Percentiles rank a stretch among this genome's conserved stretches.
Evolutionary conservation across 2,329 filamentous ascomycete genomes (phyloP).

Genomic region (Monosporascus sp.): DNA sequence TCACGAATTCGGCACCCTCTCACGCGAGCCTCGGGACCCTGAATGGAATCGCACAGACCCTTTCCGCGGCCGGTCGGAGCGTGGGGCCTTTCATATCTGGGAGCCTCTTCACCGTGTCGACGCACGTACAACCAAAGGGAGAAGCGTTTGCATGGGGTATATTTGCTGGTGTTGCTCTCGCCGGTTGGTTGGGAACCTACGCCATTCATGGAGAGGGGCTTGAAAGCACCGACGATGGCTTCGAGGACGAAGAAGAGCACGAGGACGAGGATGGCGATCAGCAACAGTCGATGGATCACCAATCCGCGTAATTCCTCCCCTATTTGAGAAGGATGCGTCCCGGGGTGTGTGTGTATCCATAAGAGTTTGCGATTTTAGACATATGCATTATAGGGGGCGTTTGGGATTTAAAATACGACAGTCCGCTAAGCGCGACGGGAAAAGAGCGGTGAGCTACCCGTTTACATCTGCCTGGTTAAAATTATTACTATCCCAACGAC

Average conservation of each 20-base stretch:
- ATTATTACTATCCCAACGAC: not conserved
- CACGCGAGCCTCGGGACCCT: slow-evolving; percentile 81
- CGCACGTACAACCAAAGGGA: slow-evolving; percentile 69
- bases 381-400: not conserved
- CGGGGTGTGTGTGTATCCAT: not conserved
- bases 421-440: not conserved
- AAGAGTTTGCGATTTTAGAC: not conserved
- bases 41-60: slow-evolving; percentile 89
- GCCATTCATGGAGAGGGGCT: slow-evolving; percentile 63
- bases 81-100: slow-evolving; percentile 86
- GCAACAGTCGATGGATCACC: not conserved
- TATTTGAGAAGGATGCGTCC: no score
- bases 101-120: slow-evolving; percentile 75
- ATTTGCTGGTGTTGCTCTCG: slow-evolving; percentile 75
- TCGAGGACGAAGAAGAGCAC: slow-evolving; percentile 27
- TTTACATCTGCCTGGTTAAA: not conserved
- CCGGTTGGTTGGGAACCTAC: slow-evolving; percentile 76
- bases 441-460: not conserved
- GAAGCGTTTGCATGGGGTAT: slow-evolving; percentile 81
- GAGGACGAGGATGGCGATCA: slow-evolving; percentile 10
- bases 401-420: not conserved
- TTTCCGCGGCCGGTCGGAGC: slow-evolving; percentile 85
- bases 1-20: slow-evolving; percentile 88
- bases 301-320: not conserved
- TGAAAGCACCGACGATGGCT: slow-evolving; percentile 52